Conservation (phyloP, 371 early-diverging fungal genomes). For the Encephalitozoon romaleae region DNA sequence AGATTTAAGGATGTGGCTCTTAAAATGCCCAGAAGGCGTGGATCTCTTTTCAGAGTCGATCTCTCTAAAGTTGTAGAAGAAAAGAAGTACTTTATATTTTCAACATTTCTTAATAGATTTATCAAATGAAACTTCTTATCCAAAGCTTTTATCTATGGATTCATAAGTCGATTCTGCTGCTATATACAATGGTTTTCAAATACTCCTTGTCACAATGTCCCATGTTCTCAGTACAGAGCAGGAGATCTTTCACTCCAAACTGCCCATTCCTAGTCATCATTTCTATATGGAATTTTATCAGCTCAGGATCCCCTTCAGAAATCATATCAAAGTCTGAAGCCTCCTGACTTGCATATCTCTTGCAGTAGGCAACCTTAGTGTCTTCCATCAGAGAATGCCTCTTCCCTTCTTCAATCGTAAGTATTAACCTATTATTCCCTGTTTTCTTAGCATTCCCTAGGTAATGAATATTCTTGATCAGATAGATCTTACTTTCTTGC, state of each 20-base stretch:
- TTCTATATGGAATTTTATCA: background rate
- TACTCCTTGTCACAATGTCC: background rate
- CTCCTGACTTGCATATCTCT: background rate
- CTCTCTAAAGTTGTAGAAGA: background rate
- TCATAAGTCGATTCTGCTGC: background rate
- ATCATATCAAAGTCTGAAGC: background rate
- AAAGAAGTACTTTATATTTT: slow-evolving; percentile 1
- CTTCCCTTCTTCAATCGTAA: slow-evolving; percentile 18
- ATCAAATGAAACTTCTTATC: background rate
- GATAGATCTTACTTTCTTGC: background rate
- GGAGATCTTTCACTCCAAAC: background rate
- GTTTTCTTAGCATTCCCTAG: background rate
- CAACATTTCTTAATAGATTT: slow-evolving; percentile 11
- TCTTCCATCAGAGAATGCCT: slow-evolving; percentile 10
- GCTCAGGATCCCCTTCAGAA: background rate
- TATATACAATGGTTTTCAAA: background rate
- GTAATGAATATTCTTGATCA: slow-evolving; percentile 39
- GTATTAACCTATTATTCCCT: slow-evolving; percentile 26
- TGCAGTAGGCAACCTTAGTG: slow-evolving; percentile 14
- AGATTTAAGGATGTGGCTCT: background rate
- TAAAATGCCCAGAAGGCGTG: background rate
- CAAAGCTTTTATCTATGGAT: background rate
- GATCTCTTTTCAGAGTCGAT: slow-evolving; percentile 2
- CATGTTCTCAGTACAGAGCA: background rate
- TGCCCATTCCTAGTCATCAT: background rate